Conservation (phyloP, 2,329 filamentous ascomycete genomes). For the Venturia nashicola region DNA sequence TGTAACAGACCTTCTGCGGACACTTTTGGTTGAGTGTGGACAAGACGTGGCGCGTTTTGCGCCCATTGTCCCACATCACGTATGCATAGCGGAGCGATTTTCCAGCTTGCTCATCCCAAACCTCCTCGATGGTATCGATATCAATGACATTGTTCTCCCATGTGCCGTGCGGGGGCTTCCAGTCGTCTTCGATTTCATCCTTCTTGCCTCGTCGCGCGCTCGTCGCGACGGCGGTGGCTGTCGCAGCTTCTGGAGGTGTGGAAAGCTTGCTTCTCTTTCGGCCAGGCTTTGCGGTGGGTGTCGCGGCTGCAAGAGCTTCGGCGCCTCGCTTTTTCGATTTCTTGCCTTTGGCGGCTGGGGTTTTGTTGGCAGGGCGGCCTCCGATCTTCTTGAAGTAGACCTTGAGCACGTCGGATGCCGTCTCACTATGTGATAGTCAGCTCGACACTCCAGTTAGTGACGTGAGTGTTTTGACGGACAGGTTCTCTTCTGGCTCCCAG, state of each 20-base stretch:
- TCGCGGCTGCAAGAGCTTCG: conserved; percentile 13
- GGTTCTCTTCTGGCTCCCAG: conserved; percentile 67
- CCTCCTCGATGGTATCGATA: conserved; percentile 63
- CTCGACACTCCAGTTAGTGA: background rate
- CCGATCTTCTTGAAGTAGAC: conserved; percentile 54
- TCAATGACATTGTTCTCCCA: conserved; percentile 65
- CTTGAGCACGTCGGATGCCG: conserved; percentile 42
- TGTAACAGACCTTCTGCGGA: conserved; percentile 53
- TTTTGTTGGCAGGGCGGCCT: conserved; percentile 33
- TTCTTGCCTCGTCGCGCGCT: conserved; percentile 16
- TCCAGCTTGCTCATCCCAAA: conserved; percentile 23
- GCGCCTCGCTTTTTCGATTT: conserved; percentile 11
- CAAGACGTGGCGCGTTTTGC: conserved; percentile 63
- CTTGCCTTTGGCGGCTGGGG: conserved; percentile 16
- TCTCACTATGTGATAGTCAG: conserved; percentile 15
- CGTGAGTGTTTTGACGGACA: conserved; percentile 32
- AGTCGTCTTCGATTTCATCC: conserved; percentile 33
- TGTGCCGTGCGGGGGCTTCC: conserved; percentile 57
- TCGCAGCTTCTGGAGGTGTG: background rate
- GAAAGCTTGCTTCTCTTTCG: conserved; percentile 15
- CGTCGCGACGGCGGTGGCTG: conserved; percentile 16
- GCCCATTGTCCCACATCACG: conserved; percentile 59
- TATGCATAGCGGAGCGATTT: conserved; percentile 51
- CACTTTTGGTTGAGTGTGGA: conserved; percentile 60
- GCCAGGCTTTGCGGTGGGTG: conserved; percentile 12